Evolutionary conservation across 768 basidiomycete species (phyloP).

Genomic region (Lentinula aciculospora): DNA sequence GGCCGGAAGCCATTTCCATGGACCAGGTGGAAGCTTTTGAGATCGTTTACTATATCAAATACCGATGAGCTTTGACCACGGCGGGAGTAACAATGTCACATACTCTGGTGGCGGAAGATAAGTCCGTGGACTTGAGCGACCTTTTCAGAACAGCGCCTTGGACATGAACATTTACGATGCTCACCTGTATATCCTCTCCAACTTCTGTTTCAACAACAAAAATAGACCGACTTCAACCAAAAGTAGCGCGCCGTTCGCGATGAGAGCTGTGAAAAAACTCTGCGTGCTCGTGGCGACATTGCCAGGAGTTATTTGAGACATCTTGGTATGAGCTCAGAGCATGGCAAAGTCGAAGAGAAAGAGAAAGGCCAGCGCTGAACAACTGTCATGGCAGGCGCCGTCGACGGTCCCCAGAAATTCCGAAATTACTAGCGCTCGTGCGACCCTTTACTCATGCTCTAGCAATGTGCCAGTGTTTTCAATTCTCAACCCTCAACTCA

Average conservation of each 20-base stretch:
- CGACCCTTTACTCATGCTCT: too few relatives aligned
- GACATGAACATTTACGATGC: neutral
- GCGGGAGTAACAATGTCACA: constrained; percentile 14
- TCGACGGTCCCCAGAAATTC: too few relatives aligned
- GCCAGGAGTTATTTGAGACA: neutral
- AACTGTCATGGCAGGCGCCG: too few relatives aligned
- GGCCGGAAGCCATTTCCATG: constrained; percentile 49
- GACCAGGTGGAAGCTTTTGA: constrained; percentile 33
- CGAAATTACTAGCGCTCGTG: too few relatives aligned
- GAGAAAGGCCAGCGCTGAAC: too few relatives aligned
- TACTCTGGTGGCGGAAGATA: constrained; percentile 54
- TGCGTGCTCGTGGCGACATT: constrained; percentile 38
- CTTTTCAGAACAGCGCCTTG: neutral
- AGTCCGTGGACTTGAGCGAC: constrained; percentile 37
- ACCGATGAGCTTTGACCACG: neutral
- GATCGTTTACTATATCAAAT: constrained; percentile 34
- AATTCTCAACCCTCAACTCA: too few relatives aligned
- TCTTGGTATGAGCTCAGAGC: neutral
- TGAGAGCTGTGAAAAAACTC: constrained; percentile 57
- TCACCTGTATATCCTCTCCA: constrained; percentile 48
- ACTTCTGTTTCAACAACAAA: constrained; percentile 45
- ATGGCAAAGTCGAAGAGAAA: neutral
- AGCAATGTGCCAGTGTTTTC: too few relatives aligned
- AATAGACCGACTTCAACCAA: constrained; percentile 48
- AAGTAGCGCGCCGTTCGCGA: constrained; percentile 46